Evolutionary conservation across 2,329 filamentous ascomycete genomes (phyloP), one percentile per base, ranked within the genome.

Genomic region (Aspergillus hiratsukae): DNA sequence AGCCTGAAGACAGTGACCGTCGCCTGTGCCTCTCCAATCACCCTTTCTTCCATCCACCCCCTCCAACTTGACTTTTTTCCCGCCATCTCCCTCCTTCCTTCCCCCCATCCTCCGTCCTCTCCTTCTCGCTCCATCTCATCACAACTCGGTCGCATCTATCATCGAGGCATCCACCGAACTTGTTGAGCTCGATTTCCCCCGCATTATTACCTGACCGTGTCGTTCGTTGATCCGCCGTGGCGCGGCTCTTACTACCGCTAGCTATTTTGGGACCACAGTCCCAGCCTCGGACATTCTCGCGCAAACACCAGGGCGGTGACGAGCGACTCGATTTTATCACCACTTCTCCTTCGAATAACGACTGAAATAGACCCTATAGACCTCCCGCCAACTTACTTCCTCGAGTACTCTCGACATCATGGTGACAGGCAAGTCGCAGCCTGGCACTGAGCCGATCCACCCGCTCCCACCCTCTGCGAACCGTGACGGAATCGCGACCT

Each of bases 401-500:
- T 50, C 48, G 40, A 46, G 31, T 28, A 25, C 43, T 53, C 46
- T 51, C 54, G 49, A 57, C 61, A 66, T 62, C 56, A 74, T 74
- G 72, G 68, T 73, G 58, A 73, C 71, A 53, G 70, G 67, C 55
- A 75, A 71, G 60, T 67, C 72, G 60, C 70, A 71, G 59, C 66
- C 69, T 41, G 67, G 67, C 50, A 59, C 66, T 52, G 69, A 73
- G 57, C 64, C 70, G 50, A 61, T 72, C 31, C 72, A 72, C 48
- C 66, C 67, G 45, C 66, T 68, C 56, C 66, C 66, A 55, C 58
- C 67, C 57, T 57, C 65, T 17, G 55, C 66, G 35, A 58, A 66
- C 43, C 63, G 76, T 56, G 73, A 70, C 74, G 76, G 75, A 68
- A 81, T 72, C 56, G 75, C 80, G 56, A 79, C 82, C 66, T 91